A percentile compares a stretch with the other conserved stretches of the same genome.
Conservation (phyloP, 106 monocot species). For the Acorus calamus region DNA sequence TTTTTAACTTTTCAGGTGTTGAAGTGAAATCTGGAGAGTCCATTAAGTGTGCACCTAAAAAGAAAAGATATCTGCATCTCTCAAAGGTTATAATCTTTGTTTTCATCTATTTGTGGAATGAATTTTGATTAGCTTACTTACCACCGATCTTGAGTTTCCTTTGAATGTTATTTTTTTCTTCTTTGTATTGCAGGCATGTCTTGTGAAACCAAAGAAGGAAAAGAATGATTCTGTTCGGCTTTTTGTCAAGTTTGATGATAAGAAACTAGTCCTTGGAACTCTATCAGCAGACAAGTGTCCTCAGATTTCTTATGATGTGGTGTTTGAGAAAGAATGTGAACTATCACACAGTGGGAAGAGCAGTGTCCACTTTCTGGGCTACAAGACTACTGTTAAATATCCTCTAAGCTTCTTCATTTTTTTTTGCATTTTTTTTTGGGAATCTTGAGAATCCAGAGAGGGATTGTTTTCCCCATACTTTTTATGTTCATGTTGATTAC, state of each 20-base stretch:
- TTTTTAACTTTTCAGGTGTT: no score
- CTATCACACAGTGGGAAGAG: constrained; percentile 68
- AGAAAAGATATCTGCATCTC: no score
- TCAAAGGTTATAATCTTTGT: no score
- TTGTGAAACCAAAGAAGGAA: constrained; percentile 52
- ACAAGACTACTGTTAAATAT: constrained; percentile 47
- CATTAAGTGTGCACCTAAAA: no score
- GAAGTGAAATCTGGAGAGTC: no score
- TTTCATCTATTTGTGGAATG: no score
- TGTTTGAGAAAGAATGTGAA: constrained; percentile 82
- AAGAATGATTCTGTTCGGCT: constrained; percentile 33
- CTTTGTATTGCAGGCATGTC: constrained; percentile 30
- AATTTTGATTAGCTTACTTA: no score
- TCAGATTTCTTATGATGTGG: constrained; percentile 62
- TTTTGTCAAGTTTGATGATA: constrained; percentile 39
- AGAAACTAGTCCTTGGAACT: constrained; percentile 65
- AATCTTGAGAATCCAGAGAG: no score
- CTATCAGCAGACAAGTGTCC: constrained; percentile 41
- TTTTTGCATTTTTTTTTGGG: not conserved
- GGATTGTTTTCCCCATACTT: no score
- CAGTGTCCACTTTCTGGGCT: constrained; percentile 61
- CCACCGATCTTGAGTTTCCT: no score
- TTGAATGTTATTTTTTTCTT: not conserved
- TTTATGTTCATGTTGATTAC: no score
- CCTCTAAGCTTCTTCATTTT: constrained; percentile 14